These are phyloP conservation scores for Phytopythium aichiense DNA, from an alignment of 352 stramenopile species.

Conservation along the genomic window DNA sequence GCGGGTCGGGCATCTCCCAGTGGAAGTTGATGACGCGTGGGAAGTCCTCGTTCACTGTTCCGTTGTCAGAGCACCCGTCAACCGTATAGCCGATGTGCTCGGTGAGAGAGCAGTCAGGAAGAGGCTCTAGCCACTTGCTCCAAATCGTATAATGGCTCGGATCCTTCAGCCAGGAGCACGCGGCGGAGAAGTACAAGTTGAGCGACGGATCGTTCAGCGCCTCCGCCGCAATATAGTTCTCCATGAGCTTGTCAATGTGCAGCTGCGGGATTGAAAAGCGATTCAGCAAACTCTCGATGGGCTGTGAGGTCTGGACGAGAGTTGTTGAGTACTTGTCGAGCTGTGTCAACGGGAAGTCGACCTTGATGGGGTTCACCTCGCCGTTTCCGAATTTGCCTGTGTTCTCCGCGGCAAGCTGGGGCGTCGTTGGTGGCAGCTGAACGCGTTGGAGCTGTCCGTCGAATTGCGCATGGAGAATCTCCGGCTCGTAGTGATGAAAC, in stretches of 20 bases:
- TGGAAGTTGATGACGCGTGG: background rate
- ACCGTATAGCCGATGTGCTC: slow-evolving; percentile 1
- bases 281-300: background rate
- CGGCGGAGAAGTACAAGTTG: slow-evolving; percentile 14
- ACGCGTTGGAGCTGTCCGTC: slow-evolving; percentile 5
- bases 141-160: slow-evolving; percentile 14
- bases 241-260: slow-evolving; percentile 22
- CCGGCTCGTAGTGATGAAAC: slow-evolving; percentile 18
- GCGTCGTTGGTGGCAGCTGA: slow-evolving; percentile 6
- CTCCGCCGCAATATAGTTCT: slow-evolving; percentile 12
- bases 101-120: slow-evolving; percentile 11
- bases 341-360: slow-evolving; percentile 11
- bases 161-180: slow-evolving; percentile 14
- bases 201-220: background rate
- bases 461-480: slow-evolving; percentile 8
- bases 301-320: background rate
- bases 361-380: slow-evolving; percentile 13
- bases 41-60: background rate
- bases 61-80: background rate
- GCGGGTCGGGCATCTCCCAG: slow-evolving; percentile 13
- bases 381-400: slow-evolving; percentile 18
- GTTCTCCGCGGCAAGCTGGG: slow-evolving; percentile 1
- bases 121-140: slow-evolving; percentile 9
- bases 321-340: slow-evolving; percentile 11
- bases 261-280: slow-evolving; percentile 14